phyloP scores from a whole-genome alignment of 2,329 filamentous ascomycete species.

The Exophiala sp. region DNA sequence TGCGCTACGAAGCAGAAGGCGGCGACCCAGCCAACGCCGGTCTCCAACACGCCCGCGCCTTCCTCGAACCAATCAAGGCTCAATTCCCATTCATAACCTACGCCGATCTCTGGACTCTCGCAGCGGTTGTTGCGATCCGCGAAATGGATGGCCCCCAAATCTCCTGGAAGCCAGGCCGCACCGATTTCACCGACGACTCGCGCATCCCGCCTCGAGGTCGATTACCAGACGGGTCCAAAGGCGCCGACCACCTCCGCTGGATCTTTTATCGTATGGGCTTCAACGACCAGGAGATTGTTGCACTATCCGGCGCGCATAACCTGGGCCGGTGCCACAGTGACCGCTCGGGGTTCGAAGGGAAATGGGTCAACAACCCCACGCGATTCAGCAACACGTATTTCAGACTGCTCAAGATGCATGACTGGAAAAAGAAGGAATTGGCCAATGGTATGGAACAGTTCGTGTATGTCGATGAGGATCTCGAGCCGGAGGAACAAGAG shows the following conservation, averaged over 20 bases:
- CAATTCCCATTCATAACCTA: slow-evolving; percentile 63
- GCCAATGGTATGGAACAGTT: slow-evolving; percentile 56
- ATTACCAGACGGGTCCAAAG: slow-evolving; percentile 54
- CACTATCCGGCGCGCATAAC: slow-evolving; percentile 55
- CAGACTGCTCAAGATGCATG: slow-evolving; percentile 48
- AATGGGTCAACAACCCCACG: slow-evolving; percentile 60
- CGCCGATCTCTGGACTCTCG: slow-evolving; percentile 63
- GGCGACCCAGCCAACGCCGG: slow-evolving; percentile 64
- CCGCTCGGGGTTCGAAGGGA: slow-evolving; percentile 55
- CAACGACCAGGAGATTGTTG: slow-evolving; percentile 59
- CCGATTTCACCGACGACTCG: slow-evolving; percentile 60
- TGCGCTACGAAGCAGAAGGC: slow-evolving; percentile 63
- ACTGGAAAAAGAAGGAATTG: slow-evolving; percentile 55
- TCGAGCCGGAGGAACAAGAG: slow-evolving; percentile 30
- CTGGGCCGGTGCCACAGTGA: slow-evolving; percentile 55
- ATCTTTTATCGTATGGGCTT: slow-evolving; percentile 62
- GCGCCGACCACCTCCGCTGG: slow-evolving; percentile 52
- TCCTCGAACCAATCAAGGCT: slow-evolving; percentile 60
- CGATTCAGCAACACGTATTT: slow-evolving; percentile 59
- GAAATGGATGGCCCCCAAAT: slow-evolving; percentile 60
- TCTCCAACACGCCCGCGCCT: slow-evolving; percentile 60
- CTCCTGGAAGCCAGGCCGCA: slow-evolving; percentile 56
- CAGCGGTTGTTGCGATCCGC: slow-evolving; percentile 56
- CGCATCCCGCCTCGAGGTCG: slow-evolving; percentile 58
- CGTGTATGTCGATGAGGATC: slow-evolving; percentile 50